Base-by-base conservation (phyloP, 2,329 filamentous ascomycete genomes). In the Penicillium sp. region DNA sequence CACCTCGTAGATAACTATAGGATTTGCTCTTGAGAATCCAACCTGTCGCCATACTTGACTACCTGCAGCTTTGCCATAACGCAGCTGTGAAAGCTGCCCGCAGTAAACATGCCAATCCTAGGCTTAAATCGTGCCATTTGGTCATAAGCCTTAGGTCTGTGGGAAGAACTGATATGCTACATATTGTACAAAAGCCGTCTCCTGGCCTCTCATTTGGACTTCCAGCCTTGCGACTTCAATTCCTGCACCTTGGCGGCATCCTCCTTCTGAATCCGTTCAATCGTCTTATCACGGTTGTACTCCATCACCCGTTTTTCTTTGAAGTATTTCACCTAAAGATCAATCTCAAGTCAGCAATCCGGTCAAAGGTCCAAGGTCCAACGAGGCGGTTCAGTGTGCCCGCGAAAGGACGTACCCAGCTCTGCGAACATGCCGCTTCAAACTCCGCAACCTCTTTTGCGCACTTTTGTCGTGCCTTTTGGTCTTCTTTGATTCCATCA, bases 251-350 rank as follows among this genome's bases (percentile, higher is more conserved):
- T 77, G 56, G 79, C 76, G 11, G 87, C 88, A 55, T 87, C 87
- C 68, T 92, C 86, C 39, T 78, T 79, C 66, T 86, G 79, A 61
- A 95, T 80, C 66, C 83, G 82, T 62, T 87, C 85, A 57, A 95
- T 75, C 19, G 89, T 87, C 72, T 84, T 78, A 64, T 88, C 86
- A 72, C 92, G 89, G 62, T 95, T 88, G 65, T 88, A 80, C 61
- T 99, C 93, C 73, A 95, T 92, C 30, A 97, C 89, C 63, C 93
- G 80, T 74, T 90, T 87, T 72, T 96, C 91, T 77, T 97, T 96
- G 75, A 99, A 99, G 72, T 99, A 97, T 73, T 90, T 89, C 53
- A 96, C 88, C 89, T 93, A 61, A 16, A 7, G 10, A 40, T 28
- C 9, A 31, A 27, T 18, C 2, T 27, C 9, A 13, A 29, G 34